Conservation (phyloP, 148 eudicot species). For the Suaeda aralocaspica region DNA sequence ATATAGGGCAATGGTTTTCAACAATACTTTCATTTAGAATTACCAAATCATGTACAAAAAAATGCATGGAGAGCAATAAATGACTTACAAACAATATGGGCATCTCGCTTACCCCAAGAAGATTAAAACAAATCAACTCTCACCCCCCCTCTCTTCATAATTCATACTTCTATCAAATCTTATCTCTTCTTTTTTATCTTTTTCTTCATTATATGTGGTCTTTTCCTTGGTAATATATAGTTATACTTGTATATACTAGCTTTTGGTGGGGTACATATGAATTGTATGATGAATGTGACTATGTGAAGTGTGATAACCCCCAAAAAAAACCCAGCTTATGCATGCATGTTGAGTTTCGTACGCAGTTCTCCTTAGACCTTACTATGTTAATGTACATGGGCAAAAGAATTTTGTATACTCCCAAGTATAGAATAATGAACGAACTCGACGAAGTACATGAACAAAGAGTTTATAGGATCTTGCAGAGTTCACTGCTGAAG, state of each 20-base stretch:
- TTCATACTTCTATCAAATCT: not conserved
- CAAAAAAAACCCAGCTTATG: constrained; percentile 11
- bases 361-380: constrained; percentile 1
- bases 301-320: constrained; percentile 9
- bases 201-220: not conserved
- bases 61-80: constrained; percentile 13
- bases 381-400: not conserved
- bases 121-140: constrained; percentile 18
- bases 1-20: too few species aligned
- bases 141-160: constrained; percentile 15
- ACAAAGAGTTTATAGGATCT: not conserved
- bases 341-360: constrained; percentile 25
- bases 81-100: constrained; percentile 19
- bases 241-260: too few species aligned
- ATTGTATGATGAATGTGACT: constrained; percentile 10
- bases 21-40: too few species aligned
- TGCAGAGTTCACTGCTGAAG: not conserved
- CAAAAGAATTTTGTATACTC: not conserved
- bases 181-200: not conserved
- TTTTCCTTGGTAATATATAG: too few species aligned
- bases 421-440: not conserved
- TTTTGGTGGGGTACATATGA: too few species aligned
- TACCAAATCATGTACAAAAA: constrained; percentile 16
- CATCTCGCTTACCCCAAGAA: constrained; percentile 31
- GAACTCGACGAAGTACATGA: not conserved